A percentile compares a stretch with the other conserved stretches of the same genome.
phyloP scores from a whole-genome alignment of 139 green algal genomes.

The Closterium sp. region DNA sequence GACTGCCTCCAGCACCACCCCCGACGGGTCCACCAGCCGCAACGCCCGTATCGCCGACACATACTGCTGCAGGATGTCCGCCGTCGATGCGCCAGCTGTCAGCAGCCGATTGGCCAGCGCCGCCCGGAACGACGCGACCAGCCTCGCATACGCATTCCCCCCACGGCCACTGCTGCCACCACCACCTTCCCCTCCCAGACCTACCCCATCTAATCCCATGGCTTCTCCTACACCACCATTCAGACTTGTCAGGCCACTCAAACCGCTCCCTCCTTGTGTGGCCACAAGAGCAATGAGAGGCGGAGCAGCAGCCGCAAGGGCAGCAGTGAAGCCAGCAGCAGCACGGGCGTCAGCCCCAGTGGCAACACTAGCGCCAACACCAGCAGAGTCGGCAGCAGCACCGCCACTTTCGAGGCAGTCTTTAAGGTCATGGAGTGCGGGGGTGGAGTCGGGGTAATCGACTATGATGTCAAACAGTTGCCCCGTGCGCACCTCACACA shows the following conservation, averaged over 20 bases:
- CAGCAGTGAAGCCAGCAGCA: too few species aligned
- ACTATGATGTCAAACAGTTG: background rate
- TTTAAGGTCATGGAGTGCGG: background rate
- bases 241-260: too few species aligned
- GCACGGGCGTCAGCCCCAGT: too few species aligned
- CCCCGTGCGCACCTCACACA: background rate
- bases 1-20: conserved; percentile 76
- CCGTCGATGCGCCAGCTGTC: conserved; percentile 82
- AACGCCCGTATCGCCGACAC: conserved; percentile 71
- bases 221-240: too few species aligned
- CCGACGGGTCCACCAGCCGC: conserved; percentile 55
- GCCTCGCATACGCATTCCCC: background rate
- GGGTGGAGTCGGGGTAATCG: background rate
- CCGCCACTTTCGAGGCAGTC: background rate
- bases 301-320: background rate
- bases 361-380: too few species aligned
- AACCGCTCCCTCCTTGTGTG: background rate
- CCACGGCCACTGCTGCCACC: too few species aligned
- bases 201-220: too few species aligned
- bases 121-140: background rate
- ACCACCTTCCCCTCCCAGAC: background rate
- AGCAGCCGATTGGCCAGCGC: conserved; percentile 64
- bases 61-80: conserved; percentile 89
- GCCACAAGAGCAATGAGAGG: background rate
- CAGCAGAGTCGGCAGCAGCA: too few species aligned